phyloP scores from a whole-genome alignment of 192 early-diverging fungal genomes.

The Fimicolochytrium jonesii region DNA sequence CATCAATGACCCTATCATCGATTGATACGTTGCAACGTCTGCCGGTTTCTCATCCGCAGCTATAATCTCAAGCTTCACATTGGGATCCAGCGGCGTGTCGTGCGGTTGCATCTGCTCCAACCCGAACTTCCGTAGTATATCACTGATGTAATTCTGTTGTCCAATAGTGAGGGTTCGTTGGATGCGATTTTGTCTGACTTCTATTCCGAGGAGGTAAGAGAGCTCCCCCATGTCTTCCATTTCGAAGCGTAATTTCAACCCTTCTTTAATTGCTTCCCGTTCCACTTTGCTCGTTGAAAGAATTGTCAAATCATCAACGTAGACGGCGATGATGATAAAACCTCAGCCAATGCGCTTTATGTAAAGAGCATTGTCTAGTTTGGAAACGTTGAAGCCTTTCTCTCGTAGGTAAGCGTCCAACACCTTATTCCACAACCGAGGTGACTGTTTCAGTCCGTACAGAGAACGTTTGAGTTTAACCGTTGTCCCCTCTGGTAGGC shows the following conservation, averaged over 20 bases:
- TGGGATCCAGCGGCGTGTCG: no score
- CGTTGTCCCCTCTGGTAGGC: no score
- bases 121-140: not conserved
- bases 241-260: no score
- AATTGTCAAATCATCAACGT: conserved; percentile 36
- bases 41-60: no score
- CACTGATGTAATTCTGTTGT: conserved; percentile 8
- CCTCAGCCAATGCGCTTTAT: not conserved
- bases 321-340: conserved; percentile 28
- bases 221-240: not conserved
- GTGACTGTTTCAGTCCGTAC: conserved; percentile 18
- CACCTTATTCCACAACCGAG: conserved; percentile 6
- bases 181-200: not conserved
- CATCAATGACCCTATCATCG: conserved; percentile 3
- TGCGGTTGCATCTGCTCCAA: no score
- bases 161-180: not conserved
- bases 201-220: no score
- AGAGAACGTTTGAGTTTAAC: not conserved
- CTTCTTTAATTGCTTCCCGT: no score
- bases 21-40: not conserved
- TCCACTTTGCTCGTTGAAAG: no score
- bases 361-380: conserved; percentile 14
- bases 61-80: no score
- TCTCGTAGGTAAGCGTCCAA: not conserved
- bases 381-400: not conserved